Conservation (phyloP, 257 asterid species). For the Jacaranda copaia region DNA sequence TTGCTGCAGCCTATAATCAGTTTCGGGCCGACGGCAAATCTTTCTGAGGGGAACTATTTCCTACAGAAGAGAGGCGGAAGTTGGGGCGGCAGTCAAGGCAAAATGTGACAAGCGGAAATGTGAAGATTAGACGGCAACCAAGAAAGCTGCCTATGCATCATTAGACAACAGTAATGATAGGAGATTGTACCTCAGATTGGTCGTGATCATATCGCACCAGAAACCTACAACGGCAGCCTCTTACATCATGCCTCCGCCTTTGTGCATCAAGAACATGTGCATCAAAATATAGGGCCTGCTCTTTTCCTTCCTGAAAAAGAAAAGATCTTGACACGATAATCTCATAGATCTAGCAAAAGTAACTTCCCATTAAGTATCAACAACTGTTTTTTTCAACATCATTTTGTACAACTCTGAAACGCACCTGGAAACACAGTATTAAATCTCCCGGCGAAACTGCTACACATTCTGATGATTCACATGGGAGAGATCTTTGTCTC, state of each 20-base stretch:
- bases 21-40: conserved; percentile 48
- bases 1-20: conserved; percentile 45
- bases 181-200: conserved; percentile 69
- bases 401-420: conserved; percentile 19
- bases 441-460: conserved; percentile 86
- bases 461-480: conserved; percentile 94
- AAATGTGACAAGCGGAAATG: not conserved
- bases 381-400: not conserved
- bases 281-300: conserved; percentile 95
- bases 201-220: conserved; percentile 96
- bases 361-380: not conserved
- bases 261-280: conserved; percentile 97
- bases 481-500: conserved; percentile 94
- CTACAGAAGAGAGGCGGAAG: conserved; percentile 31
- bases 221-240: conserved; percentile 98
- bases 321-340: conserved; percentile 21
- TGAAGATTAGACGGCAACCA: not conserved
- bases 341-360: conserved; percentile 11
- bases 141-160: conserved; percentile 24
- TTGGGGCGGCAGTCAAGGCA: not conserved
- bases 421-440: conserved; percentile 95
- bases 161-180: not conserved
- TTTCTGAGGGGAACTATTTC: conserved; percentile 61
- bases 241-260: conserved; percentile 92
- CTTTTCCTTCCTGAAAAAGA: conserved; percentile 88